Percentiles rank a stretch among this genome's conserved stretches.
phyloP scores from a whole-genome alignment of 78 protist genomes.

The Protostelium mycophagum region DNA sequence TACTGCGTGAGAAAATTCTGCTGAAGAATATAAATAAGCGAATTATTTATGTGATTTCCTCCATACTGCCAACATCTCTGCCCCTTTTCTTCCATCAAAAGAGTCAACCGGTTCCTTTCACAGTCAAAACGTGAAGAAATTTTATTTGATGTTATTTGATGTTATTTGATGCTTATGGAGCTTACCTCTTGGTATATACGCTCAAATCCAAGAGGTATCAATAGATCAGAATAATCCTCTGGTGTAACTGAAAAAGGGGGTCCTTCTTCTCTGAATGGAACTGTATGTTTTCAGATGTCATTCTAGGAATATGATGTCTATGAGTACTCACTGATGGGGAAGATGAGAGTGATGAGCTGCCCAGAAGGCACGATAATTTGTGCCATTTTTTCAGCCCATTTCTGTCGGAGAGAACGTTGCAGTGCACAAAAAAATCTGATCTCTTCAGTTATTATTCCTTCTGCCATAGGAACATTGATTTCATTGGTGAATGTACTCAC shows the following conservation, averaged over 20 bases:
- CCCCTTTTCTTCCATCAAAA: no score
- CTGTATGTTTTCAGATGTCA: no score
- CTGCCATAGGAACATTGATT: no score
- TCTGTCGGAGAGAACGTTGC: not conserved
- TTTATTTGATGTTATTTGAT: no score
- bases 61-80: no score
- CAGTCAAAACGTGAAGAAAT: no score
- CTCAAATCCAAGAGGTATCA: not conserved
- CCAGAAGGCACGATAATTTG: not conserved
- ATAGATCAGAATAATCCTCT: not conserved
- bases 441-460: not conserved
- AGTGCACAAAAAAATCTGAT: not conserved
- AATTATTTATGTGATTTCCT: no score
- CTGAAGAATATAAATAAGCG: no score
- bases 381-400: not conserved
- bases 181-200: not conserved
- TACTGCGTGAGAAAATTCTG: no score
- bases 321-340: not conserved
- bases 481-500: not conserved
- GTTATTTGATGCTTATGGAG: no score
- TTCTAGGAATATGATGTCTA: no score
- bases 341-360: not conserved
- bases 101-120: no score
- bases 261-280: not conserved
- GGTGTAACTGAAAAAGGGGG: not conserved